Base-by-base conservation (phyloP, 2,329 filamentous ascomycete genomes). In the Colletotrichum camelliae region DNA sequence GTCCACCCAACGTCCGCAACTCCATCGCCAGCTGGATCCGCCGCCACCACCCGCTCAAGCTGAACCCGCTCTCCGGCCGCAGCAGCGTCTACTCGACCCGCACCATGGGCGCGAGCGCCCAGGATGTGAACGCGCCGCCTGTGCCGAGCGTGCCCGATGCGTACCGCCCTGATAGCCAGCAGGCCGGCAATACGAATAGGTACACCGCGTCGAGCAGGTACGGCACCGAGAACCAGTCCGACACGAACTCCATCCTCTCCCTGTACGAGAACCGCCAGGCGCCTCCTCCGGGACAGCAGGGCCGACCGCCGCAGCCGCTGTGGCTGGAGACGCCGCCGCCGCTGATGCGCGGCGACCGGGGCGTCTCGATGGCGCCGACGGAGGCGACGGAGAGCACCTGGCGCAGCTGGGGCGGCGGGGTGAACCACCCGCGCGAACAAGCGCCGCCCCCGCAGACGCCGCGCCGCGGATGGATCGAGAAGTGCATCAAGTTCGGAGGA, bases 11-110 rank as follows among this genome's bases (percentile, higher is more conserved):
- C 35, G 62, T 80, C 39, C 72, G 79, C 21, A 67, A 55, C 55
- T 80, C 79, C 18, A 77, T 80, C 62, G 79, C 79, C n/a, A 80
- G 79, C 77, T 80, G 79, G 79, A 74, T 80, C 31, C 70, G 79
- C 12, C 77, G 78, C n/a, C 78, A 80, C 73, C 79, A 80, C 55
- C 79, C 79, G 35, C 77, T 80, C 35, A 76, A 78, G 39, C 64
- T 80, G 31, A 80, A 80, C 62, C 77, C 79, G 2, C 21, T 78
- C 57, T 67, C 62, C 48, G 71, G 67, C 35, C 72, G 75, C 2
- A 69, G 57, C 58, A 77, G 75, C 52, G 52, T 77, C 35, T 77
- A 77, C 33, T 77, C 75, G 5, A 70, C 68, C 31, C 64, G 62
- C 29, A 67, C 61, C 24, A 35, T 39, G 29, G 64, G 55, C 35